Base-by-base conservation (phyloP, 169 alveolate species). In the Eimeria falciformis region DNA sequence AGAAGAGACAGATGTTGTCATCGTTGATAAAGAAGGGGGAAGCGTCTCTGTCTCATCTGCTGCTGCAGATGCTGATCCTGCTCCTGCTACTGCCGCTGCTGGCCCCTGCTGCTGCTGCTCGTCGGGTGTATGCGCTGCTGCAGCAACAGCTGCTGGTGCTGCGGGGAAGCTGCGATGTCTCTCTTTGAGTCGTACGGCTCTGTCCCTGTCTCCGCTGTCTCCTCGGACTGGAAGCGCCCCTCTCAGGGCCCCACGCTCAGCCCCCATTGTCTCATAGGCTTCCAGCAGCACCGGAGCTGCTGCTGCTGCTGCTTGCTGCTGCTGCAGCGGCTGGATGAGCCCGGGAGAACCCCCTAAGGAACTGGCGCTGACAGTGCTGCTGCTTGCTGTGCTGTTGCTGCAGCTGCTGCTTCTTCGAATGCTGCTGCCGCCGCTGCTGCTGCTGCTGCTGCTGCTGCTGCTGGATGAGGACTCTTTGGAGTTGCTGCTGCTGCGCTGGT, bases 101-200 rank as follows among this genome's bases (percentile, higher is more conserved):
- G 90, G 90, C 45, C 93, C 92, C 62, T 84, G 95, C 90, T 21
- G 75, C 25, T 62, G 75, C 33, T 62, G 37, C 37, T 14, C 62
- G 62, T 50, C 14, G n/a, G 62, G n/a, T 7, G n/a, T 14, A 50
- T 11, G n/a, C 7, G 62, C 14, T 11, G 62, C 14, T 7, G 62
- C 62, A 14, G 7, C 62, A 50, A 50, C 62, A 50, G 62, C 7
- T 7, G 62, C 62, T 50, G 62, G n/a, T 50, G 62, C 62, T 50
- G 62, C 62, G 14, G n/a, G 62, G 62, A 7, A 50, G 62, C 14
- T 50, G 7, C 62, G 7, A 14, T 14, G 62, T 7, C 62, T 50
- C n/a, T 14, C 62, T 50, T 7, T 50, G 62, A 50, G 62, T 50
- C 7, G 62, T 7, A 50, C 62, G 62, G 62, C 62, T 50, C n/a